These are phyloP conservation scores for Claviceps sp. DNA, from an alignment of 2,329 filamentous ascomycete genomes.

Conservation along the genomic window DNA sequence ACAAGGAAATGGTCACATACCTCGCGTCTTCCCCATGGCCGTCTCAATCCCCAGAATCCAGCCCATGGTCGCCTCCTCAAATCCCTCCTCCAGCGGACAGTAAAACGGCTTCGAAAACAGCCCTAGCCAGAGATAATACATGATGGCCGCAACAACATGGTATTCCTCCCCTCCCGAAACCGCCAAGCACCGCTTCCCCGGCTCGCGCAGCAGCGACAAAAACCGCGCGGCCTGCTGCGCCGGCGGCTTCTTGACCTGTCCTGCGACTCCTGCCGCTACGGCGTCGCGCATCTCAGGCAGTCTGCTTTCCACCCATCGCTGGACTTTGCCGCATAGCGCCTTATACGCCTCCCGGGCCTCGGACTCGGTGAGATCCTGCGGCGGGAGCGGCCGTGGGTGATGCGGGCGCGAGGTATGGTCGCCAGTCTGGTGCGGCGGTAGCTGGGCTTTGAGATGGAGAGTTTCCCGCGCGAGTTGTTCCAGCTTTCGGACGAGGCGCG, in stretches of 20 bases:
- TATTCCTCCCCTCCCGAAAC: slow-evolving; percentile 21
- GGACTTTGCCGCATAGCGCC: slow-evolving; percentile 19
- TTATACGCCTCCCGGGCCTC: slow-evolving; percentile 23
- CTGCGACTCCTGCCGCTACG: slow-evolving; percentile 16
- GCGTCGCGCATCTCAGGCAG: slow-evolving; percentile 19
- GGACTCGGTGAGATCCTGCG: slow-evolving; percentile 22
- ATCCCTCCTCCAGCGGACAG: slow-evolving; percentile 20
- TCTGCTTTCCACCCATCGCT: slow-evolving; percentile 24
- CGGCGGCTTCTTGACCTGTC: slow-evolving; percentile 13
- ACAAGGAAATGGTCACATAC: slow-evolving; percentile 5
- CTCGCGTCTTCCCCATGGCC: slow-evolving; percentile 16
- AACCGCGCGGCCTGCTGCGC: slow-evolving; percentile 18
- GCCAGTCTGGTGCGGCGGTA: slow-evolving; percentile 14
- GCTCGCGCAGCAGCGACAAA: slow-evolving; percentile 21
- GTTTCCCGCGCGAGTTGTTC: slow-evolving; percentile 19
- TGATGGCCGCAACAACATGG: slow-evolving; percentile 22
- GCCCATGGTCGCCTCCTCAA: slow-evolving; percentile 15
- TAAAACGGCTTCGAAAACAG: slow-evolving; percentile 25
- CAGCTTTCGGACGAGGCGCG: slow-evolving; percentile 14
- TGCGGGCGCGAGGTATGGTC: slow-evolving; percentile 21
- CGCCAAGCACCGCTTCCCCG: slow-evolving; percentile 19
- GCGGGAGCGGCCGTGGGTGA: slow-evolving; percentile 15
- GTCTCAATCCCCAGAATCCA: slow-evolving; percentile 22
- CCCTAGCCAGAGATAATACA: slow-evolving; percentile 24
- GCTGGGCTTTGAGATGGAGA: slow-evolving; percentile 16